A percentile compares a stretch with the other conserved stretches of the same genome.
These are phyloP conservation scores for Lachancea quebecensis DNA, from an alignment of 805 yeast genomes.

Conservation along the genomic window DNA sequence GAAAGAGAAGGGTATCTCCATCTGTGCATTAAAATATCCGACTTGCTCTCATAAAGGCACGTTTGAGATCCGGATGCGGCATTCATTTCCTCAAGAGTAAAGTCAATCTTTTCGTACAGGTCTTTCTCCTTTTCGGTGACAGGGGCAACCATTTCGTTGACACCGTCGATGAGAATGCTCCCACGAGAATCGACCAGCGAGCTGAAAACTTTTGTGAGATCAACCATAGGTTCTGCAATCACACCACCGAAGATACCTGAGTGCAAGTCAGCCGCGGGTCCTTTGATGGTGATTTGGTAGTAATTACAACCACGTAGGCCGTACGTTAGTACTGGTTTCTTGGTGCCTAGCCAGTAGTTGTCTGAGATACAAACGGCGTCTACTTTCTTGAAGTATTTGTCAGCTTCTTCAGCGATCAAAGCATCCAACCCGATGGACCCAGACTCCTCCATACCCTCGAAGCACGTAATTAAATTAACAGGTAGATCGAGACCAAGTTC, in stretches of 20 bases:
- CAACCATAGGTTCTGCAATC: constrained; percentile 96
- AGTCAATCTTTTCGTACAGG: constrained; percentile 81
- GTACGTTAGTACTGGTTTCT: constrained; percentile 92
- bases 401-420: constrained; percentile 73
- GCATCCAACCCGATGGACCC: constrained; percentile 90
- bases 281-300: constrained; percentile 73
- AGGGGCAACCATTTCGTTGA: constrained; percentile 92
- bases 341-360: constrained; percentile 97
- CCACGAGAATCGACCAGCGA: constrained; percentile 77
- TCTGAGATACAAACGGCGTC: constrained; percentile 95
- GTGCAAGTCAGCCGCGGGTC: constrained; percentile 97
- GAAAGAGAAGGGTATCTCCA: constrained; percentile 98
- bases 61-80: constrained; percentile 86
- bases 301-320: constrained; percentile 96
- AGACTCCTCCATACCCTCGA: constrained; percentile 99
- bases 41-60: constrained; percentile 66
- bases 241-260: constrained; percentile 97
- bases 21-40: constrained; percentile 90
- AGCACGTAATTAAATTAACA: constrained; percentile 84
- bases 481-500: constrained; percentile 83
- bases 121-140: constrained; percentile 72
- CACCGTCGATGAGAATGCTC: constrained; percentile 78
- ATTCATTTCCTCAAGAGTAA: constrained; percentile 74
- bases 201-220: constrained; percentile 70
- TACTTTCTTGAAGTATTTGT: constrained; percentile 73